Evolutionary conservation across 352 stramenopile species (phyloP).

Genomic region (Globisporangium rhizosaccharum): DNA sequence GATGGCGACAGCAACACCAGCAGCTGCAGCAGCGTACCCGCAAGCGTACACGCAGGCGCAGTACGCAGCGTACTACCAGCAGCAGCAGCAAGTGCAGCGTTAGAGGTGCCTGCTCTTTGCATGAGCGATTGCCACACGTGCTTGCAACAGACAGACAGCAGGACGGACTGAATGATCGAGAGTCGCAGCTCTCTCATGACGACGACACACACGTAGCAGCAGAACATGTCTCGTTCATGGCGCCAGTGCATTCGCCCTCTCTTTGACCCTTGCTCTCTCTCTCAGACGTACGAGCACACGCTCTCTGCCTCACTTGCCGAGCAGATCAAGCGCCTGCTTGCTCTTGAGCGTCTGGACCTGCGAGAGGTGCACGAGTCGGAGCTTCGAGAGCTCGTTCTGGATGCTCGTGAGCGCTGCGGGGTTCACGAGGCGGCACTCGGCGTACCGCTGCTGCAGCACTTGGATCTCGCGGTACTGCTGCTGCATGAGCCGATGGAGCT

Average conservation of each 20-base stretch:
- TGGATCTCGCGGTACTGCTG: constrained; percentile 87
- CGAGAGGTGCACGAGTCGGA: constrained; percentile 78
- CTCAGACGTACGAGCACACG: background rate
- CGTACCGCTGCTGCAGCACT: constrained; percentile 79
- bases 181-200: constrained; percentile 5
- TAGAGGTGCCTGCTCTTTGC: background rate
- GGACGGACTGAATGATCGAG: constrained; percentile 4
- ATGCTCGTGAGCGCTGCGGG: constrained; percentile 69
- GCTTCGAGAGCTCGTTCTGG: constrained; percentile 79
- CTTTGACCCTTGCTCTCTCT: background rate
- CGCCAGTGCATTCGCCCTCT: background rate
- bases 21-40: constrained; percentile 12
- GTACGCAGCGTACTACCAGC: constrained; percentile 64
- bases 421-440: constrained; percentile 67
- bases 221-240: too few relatives aligned
- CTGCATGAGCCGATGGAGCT: constrained; percentile 83
- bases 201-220: background rate
- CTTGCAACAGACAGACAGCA: background rate
- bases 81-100: constrained; percentile 31
- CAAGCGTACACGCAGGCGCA: constrained; percentile 47
- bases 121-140: background rate
- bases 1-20: constrained; percentile 17
- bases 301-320: constrained; percentile 41
- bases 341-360: constrained; percentile 85
- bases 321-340: constrained; percentile 74